Conservation (phyloP, 2,329 filamentous ascomycete genomes). For the Aspergillus arachidicola region DNA sequence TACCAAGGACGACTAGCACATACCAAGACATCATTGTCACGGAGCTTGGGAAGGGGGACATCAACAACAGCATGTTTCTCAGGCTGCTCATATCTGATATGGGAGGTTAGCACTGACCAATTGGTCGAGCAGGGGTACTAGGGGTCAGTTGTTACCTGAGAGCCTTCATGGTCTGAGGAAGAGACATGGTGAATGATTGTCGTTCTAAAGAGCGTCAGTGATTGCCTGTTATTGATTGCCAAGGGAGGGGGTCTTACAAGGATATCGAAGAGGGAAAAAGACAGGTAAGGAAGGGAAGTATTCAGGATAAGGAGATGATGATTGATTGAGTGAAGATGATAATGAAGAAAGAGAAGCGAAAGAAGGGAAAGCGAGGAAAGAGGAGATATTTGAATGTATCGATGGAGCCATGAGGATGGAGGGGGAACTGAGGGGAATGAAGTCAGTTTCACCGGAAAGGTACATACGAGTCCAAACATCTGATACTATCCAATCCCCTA, state of each 20-base stretch:
- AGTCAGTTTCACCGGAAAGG: neutral
- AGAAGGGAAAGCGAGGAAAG: constrained; percentile 6
- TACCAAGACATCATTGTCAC: constrained; percentile 62
- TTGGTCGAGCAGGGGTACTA: constrained; percentile 3
- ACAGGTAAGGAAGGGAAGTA: neutral
- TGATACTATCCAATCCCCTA: neutral
- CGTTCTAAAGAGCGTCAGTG: neutral
- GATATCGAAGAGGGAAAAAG: neutral
- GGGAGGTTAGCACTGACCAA: neutral
- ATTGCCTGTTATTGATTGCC: neutral
- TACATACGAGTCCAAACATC: neutral
- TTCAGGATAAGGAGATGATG: constrained; percentile 1
- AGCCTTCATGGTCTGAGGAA: constrained; percentile 63
- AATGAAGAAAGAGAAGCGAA: constrained; percentile 4
- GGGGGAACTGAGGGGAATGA: constrained; percentile 2
- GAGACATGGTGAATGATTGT: constrained; percentile 36
- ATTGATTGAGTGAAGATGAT: constrained; percentile 1
- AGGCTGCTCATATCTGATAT: constrained; percentile 61
- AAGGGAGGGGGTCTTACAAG: neutral
- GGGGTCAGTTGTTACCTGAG: constrained; percentile 51
- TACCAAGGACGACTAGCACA: constrained; percentile 8
- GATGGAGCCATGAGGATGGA: neutral
- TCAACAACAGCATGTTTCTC: constrained; percentile 63
- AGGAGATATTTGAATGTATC: constrained; percentile 12
- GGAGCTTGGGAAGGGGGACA: constrained; percentile 63